A percentile compares a stretch with the other conserved stretches of the same genome.
These are phyloP conservation scores for Luvunga scandens DNA, from an alignment of 345 rosid species.

Conservation along the genomic window DNA sequence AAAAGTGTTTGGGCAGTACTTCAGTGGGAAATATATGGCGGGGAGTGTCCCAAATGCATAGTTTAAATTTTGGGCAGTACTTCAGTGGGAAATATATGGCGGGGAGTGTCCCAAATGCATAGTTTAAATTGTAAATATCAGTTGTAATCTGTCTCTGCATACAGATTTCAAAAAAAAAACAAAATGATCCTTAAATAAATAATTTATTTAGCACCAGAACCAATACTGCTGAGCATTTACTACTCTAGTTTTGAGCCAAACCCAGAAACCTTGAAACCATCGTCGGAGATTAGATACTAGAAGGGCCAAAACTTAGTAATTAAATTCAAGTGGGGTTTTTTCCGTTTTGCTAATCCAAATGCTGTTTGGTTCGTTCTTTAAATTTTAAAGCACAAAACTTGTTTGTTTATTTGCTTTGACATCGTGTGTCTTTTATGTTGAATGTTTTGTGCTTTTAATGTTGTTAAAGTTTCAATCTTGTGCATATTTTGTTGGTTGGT, in stretches of 20 bases:
- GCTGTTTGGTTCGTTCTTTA: conserved; percentile 9
- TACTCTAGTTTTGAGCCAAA: background rate
- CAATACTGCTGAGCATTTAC: background rate
- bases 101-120: no score
- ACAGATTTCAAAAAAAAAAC: no score
- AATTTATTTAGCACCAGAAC: background rate
- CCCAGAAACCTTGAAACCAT: background rate
- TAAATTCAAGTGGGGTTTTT: background rate
- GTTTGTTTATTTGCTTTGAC: background rate
- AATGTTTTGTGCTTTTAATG: background rate
- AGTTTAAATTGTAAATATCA: no score
- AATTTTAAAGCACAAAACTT: background rate
- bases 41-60: no score
- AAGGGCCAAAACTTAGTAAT: background rate
- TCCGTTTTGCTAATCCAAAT: background rate
- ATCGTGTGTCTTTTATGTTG: background rate
- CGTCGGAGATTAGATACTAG: background rate
- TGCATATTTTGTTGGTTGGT: background rate
- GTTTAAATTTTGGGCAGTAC: no score
- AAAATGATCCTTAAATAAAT: no score
- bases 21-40: no score
- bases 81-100: no score
- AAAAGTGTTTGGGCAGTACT: no score
- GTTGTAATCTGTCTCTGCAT: no score
- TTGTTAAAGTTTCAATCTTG: conserved; percentile 4